Base-by-base conservation (phyloP, 1,284 basidiomycete genomes). In the Cutaneotrichosporon dermatis region DNA sequence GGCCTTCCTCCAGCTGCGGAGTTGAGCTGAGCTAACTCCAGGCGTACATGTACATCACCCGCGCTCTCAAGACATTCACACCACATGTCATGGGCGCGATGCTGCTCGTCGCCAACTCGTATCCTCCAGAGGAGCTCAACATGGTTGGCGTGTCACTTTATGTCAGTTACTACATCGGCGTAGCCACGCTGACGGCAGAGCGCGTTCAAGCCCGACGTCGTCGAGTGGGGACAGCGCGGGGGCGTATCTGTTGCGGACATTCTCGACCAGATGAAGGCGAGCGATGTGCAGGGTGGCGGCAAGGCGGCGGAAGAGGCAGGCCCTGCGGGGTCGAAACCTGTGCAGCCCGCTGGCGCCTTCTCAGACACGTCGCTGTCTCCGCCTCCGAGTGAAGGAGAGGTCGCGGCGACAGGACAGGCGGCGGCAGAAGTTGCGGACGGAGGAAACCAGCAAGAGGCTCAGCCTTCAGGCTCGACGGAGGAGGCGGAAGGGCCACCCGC, bases 1-100 rank as follows among this genome's bases (percentile, higher is more conserved):
- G 37, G 12, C 39, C 15, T 10, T 1, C 15, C 15, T 33, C 25
- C 44, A 33, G 8, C 16, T 16, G 15, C 25, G 25, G 44, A 35
- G n/a, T 34, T 48, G 6, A 12, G 34, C 6, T 2, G 13, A 8
- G 51, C 60, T 66, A n/a, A 66, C 56, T 2, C 0, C 51, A 79
- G 53, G 88, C 90, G 3, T 92, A 86, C 70, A 82, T 84, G 0
- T 96, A 95, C 75, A 87, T 95, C 62, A 85, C 86, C n/a, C 84
- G 85, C 16, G 82, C 88, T 2, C 85, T 94, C 68, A 83, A 85
- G 57, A 88, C 90, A 72, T 88, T 86, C 4, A 83, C 86, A 6
- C 85, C 88, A 1, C 80, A 85, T 65, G 80, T 93, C 41, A 76
- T 92, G 9, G 91, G 92, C n/a, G 86, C 91, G 2, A 79, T 95